Percentiles rank a stretch among this genome's conserved stretches.
phyloP scores from a whole-genome alignment of 2,329 filamentous ascomycete species.

The Penicillium expansum region DNA sequence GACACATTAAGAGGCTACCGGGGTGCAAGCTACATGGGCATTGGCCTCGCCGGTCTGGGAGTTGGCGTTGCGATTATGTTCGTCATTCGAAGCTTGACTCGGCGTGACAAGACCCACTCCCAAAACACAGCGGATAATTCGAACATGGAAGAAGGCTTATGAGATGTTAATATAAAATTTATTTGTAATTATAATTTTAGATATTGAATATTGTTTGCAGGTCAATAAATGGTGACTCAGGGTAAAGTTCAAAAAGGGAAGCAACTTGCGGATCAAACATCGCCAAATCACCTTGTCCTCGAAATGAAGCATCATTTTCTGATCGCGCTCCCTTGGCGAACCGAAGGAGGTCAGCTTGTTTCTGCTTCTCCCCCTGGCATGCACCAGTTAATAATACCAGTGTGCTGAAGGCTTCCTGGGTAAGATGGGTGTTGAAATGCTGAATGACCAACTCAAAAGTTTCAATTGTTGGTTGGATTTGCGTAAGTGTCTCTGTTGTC shows the following conservation, averaged over 20 bases:
- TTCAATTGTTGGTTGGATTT: slow-evolving; percentile 38
- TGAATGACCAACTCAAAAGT: slow-evolving; percentile 39
- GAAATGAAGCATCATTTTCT: not conserved
- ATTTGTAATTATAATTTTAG: not conserved
- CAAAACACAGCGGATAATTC: not conserved
- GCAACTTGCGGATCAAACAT: not conserved
- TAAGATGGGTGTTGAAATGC: slow-evolving; percentile 26
- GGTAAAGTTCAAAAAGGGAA: not conserved
- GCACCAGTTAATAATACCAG: not conserved
- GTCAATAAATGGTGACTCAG: not conserved
- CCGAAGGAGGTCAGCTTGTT: not conserved
- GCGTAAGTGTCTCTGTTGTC: slow-evolving; percentile 36
- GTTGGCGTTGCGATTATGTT: not conserved
- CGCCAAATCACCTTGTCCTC: not conserved
- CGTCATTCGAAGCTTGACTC: not conserved
- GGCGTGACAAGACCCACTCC: not conserved
- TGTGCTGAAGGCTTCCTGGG: not conserved
- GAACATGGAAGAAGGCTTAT: not conserved
- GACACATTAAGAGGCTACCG: slow-evolving; percentile 41
- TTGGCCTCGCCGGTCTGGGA: slow-evolving; percentile 28
- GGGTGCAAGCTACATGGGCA: slow-evolving; percentile 42
- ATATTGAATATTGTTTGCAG: not conserved
- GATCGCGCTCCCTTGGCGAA: not conserved
- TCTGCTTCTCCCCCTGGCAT: not conserved
- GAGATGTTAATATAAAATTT: not conserved